Evolutionary conservation across 73 alveolate genomes (phyloP), one percentile per base, ranked within the genome.

Genomic region (Paramecium primaurelia): DNA sequence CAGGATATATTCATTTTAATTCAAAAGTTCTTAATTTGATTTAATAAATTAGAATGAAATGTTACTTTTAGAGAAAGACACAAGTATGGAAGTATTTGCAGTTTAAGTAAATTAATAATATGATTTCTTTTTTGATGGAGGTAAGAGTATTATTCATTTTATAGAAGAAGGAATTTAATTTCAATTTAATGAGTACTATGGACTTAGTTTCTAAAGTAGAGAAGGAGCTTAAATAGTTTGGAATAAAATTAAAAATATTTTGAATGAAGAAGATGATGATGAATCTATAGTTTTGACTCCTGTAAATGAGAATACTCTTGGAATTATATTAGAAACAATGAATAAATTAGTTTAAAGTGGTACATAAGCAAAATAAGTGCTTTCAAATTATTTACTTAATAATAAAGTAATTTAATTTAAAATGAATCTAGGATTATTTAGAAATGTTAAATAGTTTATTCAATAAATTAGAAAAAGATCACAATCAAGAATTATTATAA

Each of bases 201-300:
- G 73, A 4, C 90, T 77, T 32, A 77, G 90, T 77, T 77, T 77
- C 16, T 11, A 77, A 25, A 77, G 51, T 47, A 77, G 40, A 44
- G 9, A 36, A 40, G 90, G 90, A 10, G 73, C 73, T 22, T 14
- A 40, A 20, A 20, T 14, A 4, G 45, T 77, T 20, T 77, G 90
- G 90, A 44, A 14, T 42, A 16, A 34, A 20, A 77, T 77, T 8
- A 51, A 77, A 77, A 20, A 77, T 25, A 44, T 44, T 16, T 44
- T 77, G 25, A 49, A 49, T 49, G 73, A 30, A 42, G 71, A 44
- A 22, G 40, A 20, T 18, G 44, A 58, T 45, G 68, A 37, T 77
- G 90, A 77, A 28, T 30, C 18, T 40, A 40, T 77, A 7, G 30
- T 30, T 40, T 40, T 77, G 22, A 37, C 90, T 40, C 90, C 90